phyloP scores from a whole-genome alignment of 306 rosid species.

The Sesbania bispinosa region DNA sequence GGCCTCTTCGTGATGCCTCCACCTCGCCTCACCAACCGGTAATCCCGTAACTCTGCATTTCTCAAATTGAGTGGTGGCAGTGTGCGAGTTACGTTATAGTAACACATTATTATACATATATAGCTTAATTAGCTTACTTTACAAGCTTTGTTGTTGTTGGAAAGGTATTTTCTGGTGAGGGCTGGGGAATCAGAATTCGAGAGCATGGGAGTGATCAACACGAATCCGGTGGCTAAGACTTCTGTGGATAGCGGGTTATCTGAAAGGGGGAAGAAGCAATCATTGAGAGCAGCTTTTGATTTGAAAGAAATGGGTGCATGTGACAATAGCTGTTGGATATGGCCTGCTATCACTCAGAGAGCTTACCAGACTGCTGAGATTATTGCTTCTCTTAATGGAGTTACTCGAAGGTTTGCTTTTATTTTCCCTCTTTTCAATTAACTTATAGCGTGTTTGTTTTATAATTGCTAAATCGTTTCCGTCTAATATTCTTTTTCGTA shows the following conservation, averaged over 20 bases:
- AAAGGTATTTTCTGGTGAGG: constrained; percentile 86
- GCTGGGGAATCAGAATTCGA: constrained; percentile 92
- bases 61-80: not conserved
- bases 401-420: constrained; percentile 81
- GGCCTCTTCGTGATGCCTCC: constrained; percentile 66
- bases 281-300: constrained; percentile 62
- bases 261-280: constrained; percentile 74
- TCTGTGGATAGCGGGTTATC: constrained; percentile 84
- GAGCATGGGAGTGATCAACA: constrained; percentile 77
- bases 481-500: no score
- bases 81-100: no score
- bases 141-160: not conserved
- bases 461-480: no score
- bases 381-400: constrained; percentile 72
- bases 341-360: constrained; percentile 97
- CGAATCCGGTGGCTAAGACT: constrained; percentile 86
- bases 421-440: not conserved
- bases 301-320: constrained; percentile 84
- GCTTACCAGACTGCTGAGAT: constrained; percentile 96
- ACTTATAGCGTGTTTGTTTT: no score
- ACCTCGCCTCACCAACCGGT: constrained; percentile 45
- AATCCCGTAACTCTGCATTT: constrained; percentile 4
- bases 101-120: no score
- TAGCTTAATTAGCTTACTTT: no score
- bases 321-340: constrained; percentile 84